Conservation (phyloP, 2,329 filamentous ascomycete species). For the Aureobasidium melanogenum region DNA sequence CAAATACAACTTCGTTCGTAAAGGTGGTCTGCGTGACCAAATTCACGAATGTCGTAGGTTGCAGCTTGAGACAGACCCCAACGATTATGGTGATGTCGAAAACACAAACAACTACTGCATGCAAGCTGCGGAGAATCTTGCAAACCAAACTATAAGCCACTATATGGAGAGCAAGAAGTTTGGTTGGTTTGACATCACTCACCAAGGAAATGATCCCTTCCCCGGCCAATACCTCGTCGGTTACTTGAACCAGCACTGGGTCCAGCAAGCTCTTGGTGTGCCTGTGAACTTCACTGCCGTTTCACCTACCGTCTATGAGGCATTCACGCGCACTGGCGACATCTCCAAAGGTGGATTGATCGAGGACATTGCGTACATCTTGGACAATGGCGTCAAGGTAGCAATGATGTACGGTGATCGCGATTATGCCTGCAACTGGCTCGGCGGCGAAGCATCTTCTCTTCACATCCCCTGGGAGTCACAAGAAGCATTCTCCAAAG, state of each 20-base stretch:
- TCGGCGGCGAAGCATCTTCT: slow-evolving; percentile 46
- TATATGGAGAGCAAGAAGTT: slow-evolving; percentile 35
- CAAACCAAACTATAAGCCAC: slow-evolving; percentile 36
- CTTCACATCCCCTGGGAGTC: slow-evolving; percentile 40
- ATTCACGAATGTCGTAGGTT: slow-evolving; percentile 43
- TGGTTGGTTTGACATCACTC: slow-evolving; percentile 50
- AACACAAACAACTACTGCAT: slow-evolving; percentile 24
- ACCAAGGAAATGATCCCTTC: slow-evolving; percentile 28
- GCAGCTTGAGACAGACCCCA: slow-evolving; percentile 41
- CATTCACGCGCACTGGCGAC: slow-evolving; percentile 34
- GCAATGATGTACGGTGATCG: slow-evolving; percentile 62
- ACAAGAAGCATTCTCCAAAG: slow-evolving; percentile 36
- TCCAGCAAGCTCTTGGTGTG: slow-evolving; percentile 50
- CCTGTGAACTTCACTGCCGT: slow-evolving; percentile 29
- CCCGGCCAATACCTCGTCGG: slow-evolving; percentile 42
- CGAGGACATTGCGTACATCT: slow-evolving; percentile 31
- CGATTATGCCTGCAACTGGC: slow-evolving; percentile 50
- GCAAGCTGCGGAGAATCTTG: slow-evolving; percentile 29
- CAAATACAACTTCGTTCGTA: slow-evolving; percentile 34
- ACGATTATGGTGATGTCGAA: slow-evolving; percentile 34
- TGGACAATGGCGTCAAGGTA: slow-evolving; percentile 43
- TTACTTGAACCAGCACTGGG: slow-evolving; percentile 48
- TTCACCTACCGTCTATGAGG: slow-evolving; percentile 33
- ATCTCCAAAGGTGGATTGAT: slow-evolving; percentile 31
- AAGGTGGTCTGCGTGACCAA: slow-evolving; percentile 46